phyloP scores from a whole-genome alignment of 805 yeast genomes.

The Huiozyma sinensis region DNA sequence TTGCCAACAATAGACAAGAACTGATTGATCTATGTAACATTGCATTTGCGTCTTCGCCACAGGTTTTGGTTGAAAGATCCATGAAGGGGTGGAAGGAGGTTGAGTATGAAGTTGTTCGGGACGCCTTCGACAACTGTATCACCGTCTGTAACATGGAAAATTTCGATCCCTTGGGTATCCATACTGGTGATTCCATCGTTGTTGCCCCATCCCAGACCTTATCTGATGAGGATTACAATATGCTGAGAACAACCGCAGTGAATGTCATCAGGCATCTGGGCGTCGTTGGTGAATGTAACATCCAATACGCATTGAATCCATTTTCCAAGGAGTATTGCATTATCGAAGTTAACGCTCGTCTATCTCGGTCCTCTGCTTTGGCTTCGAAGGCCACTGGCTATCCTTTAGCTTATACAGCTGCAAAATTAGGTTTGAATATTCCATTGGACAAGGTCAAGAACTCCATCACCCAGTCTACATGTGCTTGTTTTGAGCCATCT shows the following conservation, averaged over 20 bases:
- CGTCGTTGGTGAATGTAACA: constrained; percentile 98
- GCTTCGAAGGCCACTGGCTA: constrained; percentile 99
- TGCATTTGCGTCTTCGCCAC: constrained; percentile 94
- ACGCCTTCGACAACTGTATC: constrained; percentile 92
- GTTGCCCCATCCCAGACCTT: constrained; percentile 98
- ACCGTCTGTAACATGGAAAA: constrained; percentile 99
- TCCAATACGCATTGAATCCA: constrained; percentile 93
- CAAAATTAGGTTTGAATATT: constrained; percentile 86
- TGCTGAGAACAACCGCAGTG: constrained; percentile 96
- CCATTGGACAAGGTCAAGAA: constrained; percentile 86
- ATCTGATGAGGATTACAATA: constrained; percentile 93
- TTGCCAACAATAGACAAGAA: constrained; percentile 81
- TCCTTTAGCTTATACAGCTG: constrained; percentile 96
- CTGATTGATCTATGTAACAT: constrained; percentile 73
- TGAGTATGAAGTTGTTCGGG: constrained; percentile 98
- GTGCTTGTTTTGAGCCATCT: constrained; percentile 96
- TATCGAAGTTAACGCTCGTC: constrained; percentile 95
- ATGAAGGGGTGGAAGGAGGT: constrained; percentile 99
- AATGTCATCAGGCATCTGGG: constrained; percentile 95
- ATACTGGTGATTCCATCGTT: constrained; percentile 97
- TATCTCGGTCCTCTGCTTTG: constrained; percentile 95
- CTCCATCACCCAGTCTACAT: constrained; percentile 87
- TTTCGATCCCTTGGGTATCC: constrained; percentile 96
- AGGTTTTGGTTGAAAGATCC: constrained; percentile 87
- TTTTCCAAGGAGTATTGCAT: constrained; percentile 90